Percentiles rank a stretch among this genome's conserved stretches.
Conservation (phyloP, 352 stramenopile species). For the Globisporangium ultimum region DNA sequence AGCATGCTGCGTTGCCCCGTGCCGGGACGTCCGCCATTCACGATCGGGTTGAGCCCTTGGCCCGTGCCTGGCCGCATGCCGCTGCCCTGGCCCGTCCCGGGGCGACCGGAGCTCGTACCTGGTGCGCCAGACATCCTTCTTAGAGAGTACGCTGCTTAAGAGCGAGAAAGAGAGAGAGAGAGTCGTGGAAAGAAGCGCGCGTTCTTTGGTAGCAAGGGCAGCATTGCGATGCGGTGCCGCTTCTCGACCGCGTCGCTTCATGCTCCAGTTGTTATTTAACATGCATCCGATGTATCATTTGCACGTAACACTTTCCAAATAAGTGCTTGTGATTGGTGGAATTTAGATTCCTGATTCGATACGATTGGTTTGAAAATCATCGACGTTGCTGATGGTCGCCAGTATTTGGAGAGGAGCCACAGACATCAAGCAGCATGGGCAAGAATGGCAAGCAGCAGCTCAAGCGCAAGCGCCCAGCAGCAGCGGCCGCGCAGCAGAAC, state of each 20-base stretch:
- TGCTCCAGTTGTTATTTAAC: neutral
- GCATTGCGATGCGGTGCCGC: neutral
- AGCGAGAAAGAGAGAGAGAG: neutral
- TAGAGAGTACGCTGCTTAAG: neutral
- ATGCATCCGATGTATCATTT: no score
- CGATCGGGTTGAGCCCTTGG: slow-evolving; percentile 59
- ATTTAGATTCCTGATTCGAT: neutral
- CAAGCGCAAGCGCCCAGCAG: slow-evolving; percentile 19
- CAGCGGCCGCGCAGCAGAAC: neutral
- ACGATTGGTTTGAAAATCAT: slow-evolving; percentile 8
- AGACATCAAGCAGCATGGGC: slow-evolving; percentile 19
- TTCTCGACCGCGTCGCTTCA: neutral
- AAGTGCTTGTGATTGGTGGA: no score
- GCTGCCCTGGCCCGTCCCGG: slow-evolving; percentile 35
- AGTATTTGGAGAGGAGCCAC: neutral
- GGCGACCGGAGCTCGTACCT: slow-evolving; percentile 59
- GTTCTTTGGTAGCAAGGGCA: neutral
- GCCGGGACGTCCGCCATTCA: slow-evolving; percentile 34
- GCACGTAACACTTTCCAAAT: no score
- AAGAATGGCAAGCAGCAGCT: slow-evolving; percentile 48
- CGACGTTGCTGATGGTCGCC: neutral
- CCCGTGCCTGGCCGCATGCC: slow-evolving; percentile 51
- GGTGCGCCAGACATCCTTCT: slow-evolving; percentile 27
- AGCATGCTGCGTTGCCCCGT: slow-evolving; percentile 51
- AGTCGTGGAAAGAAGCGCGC: no score